Evolutionary conservation across 441 rosid genomes (phyloP).

Genomic region (Erodium trifolium): DNA sequence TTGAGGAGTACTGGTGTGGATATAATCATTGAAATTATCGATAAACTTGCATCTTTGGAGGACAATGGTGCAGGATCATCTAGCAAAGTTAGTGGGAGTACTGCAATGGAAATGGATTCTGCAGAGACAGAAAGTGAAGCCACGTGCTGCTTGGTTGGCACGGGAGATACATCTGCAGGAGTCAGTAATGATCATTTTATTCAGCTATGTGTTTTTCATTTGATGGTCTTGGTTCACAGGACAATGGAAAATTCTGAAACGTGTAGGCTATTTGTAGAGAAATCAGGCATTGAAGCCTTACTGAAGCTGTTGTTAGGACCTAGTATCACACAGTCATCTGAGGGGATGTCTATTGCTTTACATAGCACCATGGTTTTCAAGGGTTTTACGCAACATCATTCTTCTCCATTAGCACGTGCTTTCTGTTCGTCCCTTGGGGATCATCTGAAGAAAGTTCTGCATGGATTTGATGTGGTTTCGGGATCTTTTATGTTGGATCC

Average conservation of each 20-base stretch:
- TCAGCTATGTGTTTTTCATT: conserved; percentile 80
- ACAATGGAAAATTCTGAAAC: conserved; percentile 95
- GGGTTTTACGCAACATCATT: conserved; percentile 92
- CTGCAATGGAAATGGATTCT: conserved; percentile 79
- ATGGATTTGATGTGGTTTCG: conserved; percentile 43
- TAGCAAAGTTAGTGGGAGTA: conserved; percentile 15
- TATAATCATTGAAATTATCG: conserved; percentile 80
- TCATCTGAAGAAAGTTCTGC: conserved; percentile 63
- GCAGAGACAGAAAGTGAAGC: conserved; percentile 49
- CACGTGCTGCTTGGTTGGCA: not conserved
- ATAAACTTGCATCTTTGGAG: conserved; percentile 60
- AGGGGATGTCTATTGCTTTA: conserved; percentile 91
- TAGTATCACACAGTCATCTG: conserved; percentile 86
- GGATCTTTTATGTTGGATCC: conserved; percentile 78
- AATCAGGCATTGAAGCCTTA: conserved; percentile 86
- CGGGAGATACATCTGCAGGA: not conserved
- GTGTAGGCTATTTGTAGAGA: conserved; percentile 91
- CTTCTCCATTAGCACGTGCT: conserved; percentile 82
- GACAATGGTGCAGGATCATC: conserved; percentile 44
- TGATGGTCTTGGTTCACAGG: conserved; percentile 93
- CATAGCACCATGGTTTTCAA: conserved; percentile 98
- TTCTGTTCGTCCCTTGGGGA: conserved; percentile 79
- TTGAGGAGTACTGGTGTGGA: conserved; percentile 85
- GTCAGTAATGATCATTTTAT: conserved; percentile 76
- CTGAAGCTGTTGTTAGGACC: conserved; percentile 79